A percentile compares a stretch with the other conserved stretches of the same genome.
These are phyloP conservation scores for Rhizophagus prolifer DNA, from an alignment of 192 early-diverging fungal genomes.

Conservation along the genomic window DNA sequence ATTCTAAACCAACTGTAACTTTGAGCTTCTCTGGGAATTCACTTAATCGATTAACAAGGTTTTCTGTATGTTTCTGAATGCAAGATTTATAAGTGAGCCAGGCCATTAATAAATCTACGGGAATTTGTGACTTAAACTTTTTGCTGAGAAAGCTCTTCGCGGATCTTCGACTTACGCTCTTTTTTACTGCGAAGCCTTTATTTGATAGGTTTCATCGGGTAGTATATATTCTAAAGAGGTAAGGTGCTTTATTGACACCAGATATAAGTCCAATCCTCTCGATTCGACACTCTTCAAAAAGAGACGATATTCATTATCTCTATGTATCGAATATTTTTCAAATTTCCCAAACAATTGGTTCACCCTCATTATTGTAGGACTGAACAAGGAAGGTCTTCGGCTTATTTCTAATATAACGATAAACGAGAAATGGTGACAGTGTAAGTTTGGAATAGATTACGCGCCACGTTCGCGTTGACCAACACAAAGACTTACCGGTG, in stretches of 20 bases:
- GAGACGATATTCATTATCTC: too few species aligned
- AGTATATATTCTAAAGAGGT: neutral
- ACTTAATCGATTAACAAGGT: conserved; percentile 5
- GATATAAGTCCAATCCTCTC: neutral
- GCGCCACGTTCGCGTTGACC: neutral
- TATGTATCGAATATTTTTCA: neutral
- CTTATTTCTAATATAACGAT: too few species aligned
- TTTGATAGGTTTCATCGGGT: neutral
- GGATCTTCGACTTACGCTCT: too few species aligned
- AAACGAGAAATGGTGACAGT: too few species aligned
- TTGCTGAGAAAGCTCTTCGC: too few species aligned
- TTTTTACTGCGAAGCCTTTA: neutral
- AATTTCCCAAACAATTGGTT: neutral
- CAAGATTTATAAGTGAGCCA: conserved; percentile 19
- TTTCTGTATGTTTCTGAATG: conserved; percentile 1
- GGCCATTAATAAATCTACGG: conserved; percentile 11
- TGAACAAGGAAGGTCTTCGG: neutral
- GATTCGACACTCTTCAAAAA: neutral
- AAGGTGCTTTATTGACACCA: neutral
- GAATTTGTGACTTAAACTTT: too few species aligned
- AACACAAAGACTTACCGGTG: neutral
- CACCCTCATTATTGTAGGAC: neutral
- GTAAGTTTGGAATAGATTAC: too few species aligned
- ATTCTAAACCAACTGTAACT: neutral
- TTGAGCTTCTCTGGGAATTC: conserved; percentile 1